Base-by-base conservation (phyloP, 164 flowering plant genomes). In the Vitis riparia region DNA sequence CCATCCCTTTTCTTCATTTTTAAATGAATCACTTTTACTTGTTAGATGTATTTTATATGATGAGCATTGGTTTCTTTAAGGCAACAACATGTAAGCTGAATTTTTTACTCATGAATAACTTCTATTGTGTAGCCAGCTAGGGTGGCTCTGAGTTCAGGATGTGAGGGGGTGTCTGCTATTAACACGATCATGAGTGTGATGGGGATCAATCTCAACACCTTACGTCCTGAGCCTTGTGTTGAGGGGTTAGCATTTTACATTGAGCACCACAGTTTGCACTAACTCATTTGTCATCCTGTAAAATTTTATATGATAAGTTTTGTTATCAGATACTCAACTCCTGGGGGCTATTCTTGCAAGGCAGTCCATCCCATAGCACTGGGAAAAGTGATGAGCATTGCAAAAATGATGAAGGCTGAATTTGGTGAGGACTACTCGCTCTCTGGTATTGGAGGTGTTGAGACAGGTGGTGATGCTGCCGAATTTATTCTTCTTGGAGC, bases 281-380 rank as follows among this genome's bases (percentile, higher is more conserved):
- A 23, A n/a, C 14, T 52, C 55, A 11, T 23, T 23, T 27, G 66
- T 51, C 61, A 37, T 60, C 48, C 12, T 27, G 37, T 32, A 5
- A 53, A 47, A 56, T 8, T 60, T 75, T 27, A 70, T 44, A 4
- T 55, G 14, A 15, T 55, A 55, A 49, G 17, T 61, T 68, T 52
- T 76, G 50, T 55, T 59, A 15, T 65, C 73, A 96, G 99, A 62
- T 96, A 93, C 82, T 91, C 99, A 23, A 96, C 99, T 65, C 99
- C 98, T 56, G 99, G 99, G 3, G 99, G 99, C 51, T 96, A 96
- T 75, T 96, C 99, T 65, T 77, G 79, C 57, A 93, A 91, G 85
- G 99, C 99, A 56, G 98, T 96, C 65, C 97, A 89, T 75, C 99
- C 99, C 67, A 96, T 96, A 78, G 99, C 99, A 32, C 95, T 96